phyloP scores from a whole-genome alignment of 2,329 filamentous ascomycete species.

The Pseudogymnoascus sp. region DNA sequence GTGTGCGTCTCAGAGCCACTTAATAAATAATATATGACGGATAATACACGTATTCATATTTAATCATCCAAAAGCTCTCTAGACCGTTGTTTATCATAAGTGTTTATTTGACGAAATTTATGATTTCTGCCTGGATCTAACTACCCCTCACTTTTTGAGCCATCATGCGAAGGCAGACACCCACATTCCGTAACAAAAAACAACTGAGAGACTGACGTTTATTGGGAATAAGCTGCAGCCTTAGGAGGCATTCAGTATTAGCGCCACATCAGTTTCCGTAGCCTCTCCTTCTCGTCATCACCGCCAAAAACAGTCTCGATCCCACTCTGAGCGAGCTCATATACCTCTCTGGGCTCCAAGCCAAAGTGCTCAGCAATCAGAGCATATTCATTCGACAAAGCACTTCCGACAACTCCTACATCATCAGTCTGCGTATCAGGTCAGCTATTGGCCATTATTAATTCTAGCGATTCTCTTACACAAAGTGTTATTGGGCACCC shows the following conservation, averaged over 20 bases:
- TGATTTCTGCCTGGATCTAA: not conserved
- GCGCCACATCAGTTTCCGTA: conserved; percentile 44
- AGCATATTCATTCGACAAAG: conserved; percentile 67
- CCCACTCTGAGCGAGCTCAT: conserved; percentile 49
- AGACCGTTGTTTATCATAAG: not conserved
- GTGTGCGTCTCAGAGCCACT: not conserved
- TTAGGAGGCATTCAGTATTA: not conserved
- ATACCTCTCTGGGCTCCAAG: conserved; percentile 40
- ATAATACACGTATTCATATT: not conserved
- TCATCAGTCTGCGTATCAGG: conserved; percentile 61
- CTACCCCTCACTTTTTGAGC: not conserved
- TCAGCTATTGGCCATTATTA: not conserved
- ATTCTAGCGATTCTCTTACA: conserved; percentile 41
- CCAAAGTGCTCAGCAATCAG: conserved; percentile 64
- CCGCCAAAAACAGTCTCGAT: conserved; percentile 60
- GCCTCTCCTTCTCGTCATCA: conserved; percentile 49
- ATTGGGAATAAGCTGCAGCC: not conserved
- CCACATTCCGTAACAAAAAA: not conserved
- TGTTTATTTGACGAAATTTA: not conserved
- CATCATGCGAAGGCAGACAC: not conserved
- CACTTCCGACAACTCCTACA: conserved; percentile 71
- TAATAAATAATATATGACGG: not conserved
- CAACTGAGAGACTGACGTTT: not conserved
- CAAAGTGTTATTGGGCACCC: conserved; percentile 56
- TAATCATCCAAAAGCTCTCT: not conserved